Percentiles rank a stretch among this genome's conserved stretches.
Conservation (phyloP, 257 asterid species). For the Paraleonurus japonicus region DNA sequence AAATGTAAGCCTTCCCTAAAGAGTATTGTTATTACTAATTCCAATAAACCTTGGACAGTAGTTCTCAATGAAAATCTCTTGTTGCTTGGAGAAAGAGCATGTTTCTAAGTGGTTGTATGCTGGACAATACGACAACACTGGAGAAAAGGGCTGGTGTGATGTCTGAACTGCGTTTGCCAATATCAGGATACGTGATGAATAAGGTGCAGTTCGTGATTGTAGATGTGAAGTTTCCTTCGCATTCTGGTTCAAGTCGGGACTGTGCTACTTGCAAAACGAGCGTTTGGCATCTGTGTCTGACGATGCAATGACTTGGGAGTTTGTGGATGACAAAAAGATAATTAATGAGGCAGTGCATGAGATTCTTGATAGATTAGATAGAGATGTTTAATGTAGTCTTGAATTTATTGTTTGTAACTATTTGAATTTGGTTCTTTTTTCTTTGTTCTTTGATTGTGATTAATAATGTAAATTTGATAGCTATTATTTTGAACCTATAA, state of each 20-base stretch:
- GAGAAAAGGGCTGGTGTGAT: not conserved
- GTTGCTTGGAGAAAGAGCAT: slow-evolving; percentile 21
- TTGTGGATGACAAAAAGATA: slow-evolving; percentile 3
- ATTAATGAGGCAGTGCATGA: slow-evolving; percentile 14
- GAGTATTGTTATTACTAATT: slow-evolving; percentile 8
- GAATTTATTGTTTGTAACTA: too few species aligned
- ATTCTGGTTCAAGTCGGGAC: not conserved
- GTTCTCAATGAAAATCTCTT: slow-evolving; percentile 16
- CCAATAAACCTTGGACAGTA: not conserved
- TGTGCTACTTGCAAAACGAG: too few species aligned
- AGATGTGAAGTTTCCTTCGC: not conserved
- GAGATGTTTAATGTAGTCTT: not conserved
- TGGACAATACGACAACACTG: not conserved
- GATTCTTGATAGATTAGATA: not conserved
- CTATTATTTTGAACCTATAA: not conserved
- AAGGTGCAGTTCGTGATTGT: not conserved
- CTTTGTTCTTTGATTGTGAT: not conserved
- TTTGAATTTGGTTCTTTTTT: not conserved
- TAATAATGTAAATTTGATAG: not conserved
- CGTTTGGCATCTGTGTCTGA: not conserved
- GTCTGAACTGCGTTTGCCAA: slow-evolving; percentile 12
- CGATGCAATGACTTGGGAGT: slow-evolving; percentile 16
- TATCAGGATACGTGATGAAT: slow-evolving; percentile 17
- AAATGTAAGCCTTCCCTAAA: slow-evolving; percentile 15
- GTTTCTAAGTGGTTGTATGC: not conserved